Base-by-base conservation (phyloP, 2,329 filamentous ascomycete species). In the Colletotrichum endophyticum region DNA sequence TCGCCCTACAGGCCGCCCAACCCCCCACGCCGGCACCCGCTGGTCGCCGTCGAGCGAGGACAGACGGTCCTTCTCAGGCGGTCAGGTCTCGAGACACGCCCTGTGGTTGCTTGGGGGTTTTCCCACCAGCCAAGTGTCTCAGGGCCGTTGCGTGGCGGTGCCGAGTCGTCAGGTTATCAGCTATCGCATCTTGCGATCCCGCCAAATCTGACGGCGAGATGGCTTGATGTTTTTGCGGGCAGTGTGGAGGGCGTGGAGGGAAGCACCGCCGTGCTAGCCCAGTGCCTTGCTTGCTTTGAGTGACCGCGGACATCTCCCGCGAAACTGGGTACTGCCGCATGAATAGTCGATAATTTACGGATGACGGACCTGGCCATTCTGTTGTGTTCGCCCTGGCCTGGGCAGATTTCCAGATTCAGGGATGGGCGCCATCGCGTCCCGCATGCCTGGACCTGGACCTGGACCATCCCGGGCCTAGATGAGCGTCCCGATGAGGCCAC, bases 401-500 rank as follows among this genome's bases (percentile, higher is more conserved):
- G 73, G 70, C 57, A 49, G 34, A 39, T 61, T 22, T 64, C 32
- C 63, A 44, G 30, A 76, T 73, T 61, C 73, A 76, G 73, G 73
- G 70, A 66, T 76, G 27, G 62, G 19, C 39, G 59, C 27, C 57
- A 76, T 76, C 61, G 49, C 49, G 62, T 66, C 59, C 72, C 36
- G 67, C 68, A 75, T 72, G 68, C 25, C 64, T 70, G 66, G 75
- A 71, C 70, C 78, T 62, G 61, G 66, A 53, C 25, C 64, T 73
- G 49, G 74, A 71, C 70, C 78, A 76, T 70, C 71, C 66, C 77
- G 49, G 63, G 27, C 59, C 44, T 61, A n/a, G 53, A 72, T 28
- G 66, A 64, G 71, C 77, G 61, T 73, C 67, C 78, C 64, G 78
- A 72, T 79, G 72, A 80, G 79, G 79, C 79, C 78, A 73, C 61